These are phyloP conservation scores for Chytriomyces sp. DNA, from an alignment of 192 early-diverging fungal species.

Conservation along the genomic window DNA sequence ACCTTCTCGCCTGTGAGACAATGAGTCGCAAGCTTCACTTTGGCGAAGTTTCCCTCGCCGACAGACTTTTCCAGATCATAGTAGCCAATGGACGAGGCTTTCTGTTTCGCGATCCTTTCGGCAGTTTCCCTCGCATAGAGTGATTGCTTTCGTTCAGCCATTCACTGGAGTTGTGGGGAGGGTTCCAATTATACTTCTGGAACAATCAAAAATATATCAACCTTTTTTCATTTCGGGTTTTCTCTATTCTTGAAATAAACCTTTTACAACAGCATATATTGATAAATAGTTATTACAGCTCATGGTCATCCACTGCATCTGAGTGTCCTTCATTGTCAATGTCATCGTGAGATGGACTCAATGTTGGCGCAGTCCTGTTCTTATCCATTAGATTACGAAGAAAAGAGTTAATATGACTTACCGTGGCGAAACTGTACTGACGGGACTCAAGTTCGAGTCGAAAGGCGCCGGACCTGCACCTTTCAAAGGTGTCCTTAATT, in stretches of 20 bases:
- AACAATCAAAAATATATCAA: no score
- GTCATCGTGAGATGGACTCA: slow-evolving; percentile 2
- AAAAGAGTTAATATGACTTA: background rate
- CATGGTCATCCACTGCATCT: no score
- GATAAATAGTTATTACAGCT: no score
- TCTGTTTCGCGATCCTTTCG: slow-evolving; percentile 43
- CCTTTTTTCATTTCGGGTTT: no score
- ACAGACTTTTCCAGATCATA: slow-evolving; percentile 62
- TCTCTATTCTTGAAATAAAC: no score
- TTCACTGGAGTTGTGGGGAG: background rate
- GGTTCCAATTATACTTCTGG: no score
- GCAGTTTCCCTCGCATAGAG: slow-evolving; percentile 48
- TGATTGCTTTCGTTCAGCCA: slow-evolving; percentile 23
- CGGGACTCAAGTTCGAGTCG: slow-evolving; percentile 8
- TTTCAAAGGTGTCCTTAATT: slow-evolving; percentile 17
- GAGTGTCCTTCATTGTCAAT: background rate
- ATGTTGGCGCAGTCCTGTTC: background rate
- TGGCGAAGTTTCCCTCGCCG: slow-evolving; percentile 67
- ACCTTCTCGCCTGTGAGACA: slow-evolving; percentile 62
- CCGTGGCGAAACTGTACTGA: slow-evolving; percentile 20
- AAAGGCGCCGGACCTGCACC: slow-evolving; percentile 10
- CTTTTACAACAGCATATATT: no score
- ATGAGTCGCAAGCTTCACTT: slow-evolving; percentile 61
- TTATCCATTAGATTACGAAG: background rate
- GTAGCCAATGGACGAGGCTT: slow-evolving; percentile 56